A percentile compares a stretch with the other conserved stretches of the same genome.
Conservation (phyloP, 148 eudicot species). For the Talinum fruticosum region DNA sequence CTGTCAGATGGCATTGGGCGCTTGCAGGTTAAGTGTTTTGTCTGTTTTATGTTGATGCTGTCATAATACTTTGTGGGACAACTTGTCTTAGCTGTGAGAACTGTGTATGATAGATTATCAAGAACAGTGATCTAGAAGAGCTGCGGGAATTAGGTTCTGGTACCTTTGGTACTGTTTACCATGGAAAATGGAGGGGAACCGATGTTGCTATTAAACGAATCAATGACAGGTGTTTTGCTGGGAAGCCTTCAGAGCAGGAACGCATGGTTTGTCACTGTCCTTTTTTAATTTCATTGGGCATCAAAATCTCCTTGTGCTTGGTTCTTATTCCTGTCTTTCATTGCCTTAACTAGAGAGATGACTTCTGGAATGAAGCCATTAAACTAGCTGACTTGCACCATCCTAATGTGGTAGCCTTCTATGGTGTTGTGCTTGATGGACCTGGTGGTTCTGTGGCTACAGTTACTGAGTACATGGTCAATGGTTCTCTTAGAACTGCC, state of each 20-base stretch:
- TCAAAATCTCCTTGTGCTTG: neutral
- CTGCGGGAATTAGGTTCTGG: slow-evolving; percentile 93
- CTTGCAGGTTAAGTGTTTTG: slow-evolving; percentile 63
- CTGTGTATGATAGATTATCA: slow-evolving; percentile 56
- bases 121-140: slow-evolving; percentile 87
- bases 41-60: neutral
- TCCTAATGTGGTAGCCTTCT: slow-evolving; percentile 95
- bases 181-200: slow-evolving; percentile 97
- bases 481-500: slow-evolving; percentile 92
- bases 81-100: neutral
- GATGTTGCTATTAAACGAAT: slow-evolving; percentile 96
- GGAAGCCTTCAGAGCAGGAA: slow-evolving; percentile 86
- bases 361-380: slow-evolving; percentile 97
- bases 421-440: slow-evolving; percentile 94
- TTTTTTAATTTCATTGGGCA: neutral
- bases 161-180: slow-evolving; percentile 94
- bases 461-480: slow-evolving; percentile 97
- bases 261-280: slow-evolving; percentile 57
- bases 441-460: slow-evolving; percentile 94
- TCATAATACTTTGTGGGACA: neutral
- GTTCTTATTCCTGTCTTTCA: slow-evolving; percentile 7
- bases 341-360: slow-evolving; percentile 55
- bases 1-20: slow-evolving; percentile 66
- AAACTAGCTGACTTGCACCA: slow-evolving; percentile 93
- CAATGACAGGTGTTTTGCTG: slow-evolving; percentile 86